phyloP scores from a whole-genome alignment of 805 yeast species.

The Candida insectalens region DNA sequence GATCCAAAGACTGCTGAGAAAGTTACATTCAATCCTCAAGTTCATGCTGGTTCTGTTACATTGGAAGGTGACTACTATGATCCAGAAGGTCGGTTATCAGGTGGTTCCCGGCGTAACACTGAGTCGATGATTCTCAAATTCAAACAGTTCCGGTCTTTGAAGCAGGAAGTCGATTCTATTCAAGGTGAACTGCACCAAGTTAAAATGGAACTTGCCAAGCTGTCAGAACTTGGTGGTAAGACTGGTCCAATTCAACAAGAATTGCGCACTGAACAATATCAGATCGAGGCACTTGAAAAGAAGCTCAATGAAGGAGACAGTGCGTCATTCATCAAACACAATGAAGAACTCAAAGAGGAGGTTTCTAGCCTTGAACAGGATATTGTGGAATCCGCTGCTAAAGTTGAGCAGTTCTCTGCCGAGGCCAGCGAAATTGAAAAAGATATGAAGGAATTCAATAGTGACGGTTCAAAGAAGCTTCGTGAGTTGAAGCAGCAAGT shows the following conservation, averaged over 20 bases:
- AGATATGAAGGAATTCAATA: slow-evolving; percentile 75
- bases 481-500: slow-evolving; percentile 52
- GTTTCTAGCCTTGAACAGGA: slow-evolving; percentile 30
- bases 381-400: slow-evolving; percentile 27
- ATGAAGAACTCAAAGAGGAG: slow-evolving; percentile 35
- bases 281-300: slow-evolving; percentile 43
- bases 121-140: slow-evolving; percentile 53
- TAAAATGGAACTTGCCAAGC: slow-evolving; percentile 29
- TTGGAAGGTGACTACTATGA: slow-evolving; percentile 91
- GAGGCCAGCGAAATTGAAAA: slow-evolving; percentile 50
- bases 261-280: slow-evolving; percentile 47
- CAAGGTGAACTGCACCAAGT: slow-evolving; percentile 31
- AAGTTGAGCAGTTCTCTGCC: slow-evolving; percentile 22
- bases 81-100: slow-evolving; percentile 92
- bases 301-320: slow-evolving; percentile 48
- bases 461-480: slow-evolving; percentile 73
- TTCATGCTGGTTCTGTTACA: slow-evolving; percentile 77
- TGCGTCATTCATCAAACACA: slow-evolving; percentile 35
- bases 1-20: slow-evolving; percentile 83
- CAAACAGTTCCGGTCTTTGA: slow-evolving; percentile 43
- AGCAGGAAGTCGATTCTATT: slow-evolving; percentile 31
- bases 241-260: slow-evolving; percentile 52
- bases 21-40: slow-evolving; percentile 79
- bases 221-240: slow-evolving; percentile 33
- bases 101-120: slow-evolving; percentile 71